phyloP scores from a whole-genome alignment of 768 basidiomycete species.

The Xerocomus spinulosus region DNA sequence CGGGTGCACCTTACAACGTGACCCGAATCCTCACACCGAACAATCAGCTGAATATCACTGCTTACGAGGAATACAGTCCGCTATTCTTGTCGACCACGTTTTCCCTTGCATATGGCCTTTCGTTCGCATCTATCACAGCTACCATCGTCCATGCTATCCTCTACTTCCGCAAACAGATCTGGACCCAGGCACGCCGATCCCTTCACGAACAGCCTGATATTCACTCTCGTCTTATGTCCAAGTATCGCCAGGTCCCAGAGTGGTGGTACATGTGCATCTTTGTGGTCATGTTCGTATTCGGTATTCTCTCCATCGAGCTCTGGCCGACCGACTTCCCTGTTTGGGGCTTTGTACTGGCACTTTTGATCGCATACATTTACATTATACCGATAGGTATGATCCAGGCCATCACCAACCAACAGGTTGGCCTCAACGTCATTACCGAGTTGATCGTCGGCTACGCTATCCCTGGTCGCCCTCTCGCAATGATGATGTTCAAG shows the following conservation, averaged over 20 bases:
- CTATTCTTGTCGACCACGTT: slow-evolving; percentile 47
- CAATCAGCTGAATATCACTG: slow-evolving; percentile 29
- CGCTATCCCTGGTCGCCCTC: slow-evolving; percentile 54
- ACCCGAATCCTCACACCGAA: slow-evolving; percentile 33
- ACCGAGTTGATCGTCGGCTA: slow-evolving; percentile 61
- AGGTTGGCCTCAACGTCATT: slow-evolving; percentile 49
- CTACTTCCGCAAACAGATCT: slow-evolving; percentile 56
- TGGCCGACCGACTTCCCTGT: slow-evolving; percentile 53
- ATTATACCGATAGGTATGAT: slow-evolving; percentile 55
- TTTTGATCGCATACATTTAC: slow-evolving; percentile 52
- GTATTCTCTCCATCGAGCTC: slow-evolving; percentile 53
- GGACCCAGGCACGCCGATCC: slow-evolving; percentile 45
- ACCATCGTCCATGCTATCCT: slow-evolving; percentile 41
- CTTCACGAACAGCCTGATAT: slow-evolving; percentile 56
- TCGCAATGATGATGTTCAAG: slow-evolving; percentile 81
- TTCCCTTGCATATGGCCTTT: slow-evolving; percentile 47
- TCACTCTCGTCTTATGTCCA: slow-evolving; percentile 55
- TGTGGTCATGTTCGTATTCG: slow-evolving; percentile 56
- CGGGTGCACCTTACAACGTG: slow-evolving; percentile 40
- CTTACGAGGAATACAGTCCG: slow-evolving; percentile 37
- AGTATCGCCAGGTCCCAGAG: slow-evolving; percentile 54
- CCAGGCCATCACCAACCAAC: slow-evolving; percentile 76
- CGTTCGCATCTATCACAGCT: slow-evolving; percentile 41
- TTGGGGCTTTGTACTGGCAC: slow-evolving; percentile 41
- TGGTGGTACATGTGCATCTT: slow-evolving; percentile 18